These are phyloP conservation scores for Erigeron canadensis DNA, from an alignment of 129 eudicot species.

Conservation along the genomic window DNA sequence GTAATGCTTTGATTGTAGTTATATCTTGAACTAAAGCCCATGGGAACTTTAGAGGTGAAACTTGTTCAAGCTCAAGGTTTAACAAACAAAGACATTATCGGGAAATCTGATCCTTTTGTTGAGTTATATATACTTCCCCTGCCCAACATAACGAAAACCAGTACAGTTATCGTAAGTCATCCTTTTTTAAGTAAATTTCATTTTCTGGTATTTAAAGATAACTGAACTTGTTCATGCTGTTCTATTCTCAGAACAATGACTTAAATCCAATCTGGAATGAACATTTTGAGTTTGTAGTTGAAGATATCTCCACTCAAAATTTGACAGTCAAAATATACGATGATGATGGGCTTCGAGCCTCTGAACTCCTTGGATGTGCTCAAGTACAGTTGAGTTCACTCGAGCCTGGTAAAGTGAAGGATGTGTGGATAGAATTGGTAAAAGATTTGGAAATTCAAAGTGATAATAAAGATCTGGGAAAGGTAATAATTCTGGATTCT, in stretches of 20 bases:
- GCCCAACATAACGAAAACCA: conserved; percentile 63
- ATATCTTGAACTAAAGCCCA: conserved; percentile 91
- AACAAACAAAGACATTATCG: conserved; percentile 85
- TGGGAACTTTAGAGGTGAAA: conserved; percentile 86
- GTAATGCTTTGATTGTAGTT: conserved; percentile 44
- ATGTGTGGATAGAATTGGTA: conserved; percentile 86
- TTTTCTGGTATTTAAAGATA: not conserved
- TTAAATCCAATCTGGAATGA: conserved; percentile 97
- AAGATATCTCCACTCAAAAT: conserved; percentile 80
- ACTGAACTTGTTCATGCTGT: not conserved
- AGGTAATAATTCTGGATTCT: conserved; percentile 46
- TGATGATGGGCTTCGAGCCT: conserved; percentile 85
- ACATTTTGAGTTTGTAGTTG: conserved; percentile 88
- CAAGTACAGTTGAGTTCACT: conserved; percentile 64
- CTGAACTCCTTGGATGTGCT: conserved; percentile 90
- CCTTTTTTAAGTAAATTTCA: not conserved
- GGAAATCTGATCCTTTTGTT: conserved; percentile 94
- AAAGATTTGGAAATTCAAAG: conserved; percentile 94
- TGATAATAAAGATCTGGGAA: conserved; percentile 83
- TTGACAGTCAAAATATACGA: conserved; percentile 79
- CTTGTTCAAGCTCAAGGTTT: conserved; percentile 91
- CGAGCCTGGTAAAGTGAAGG: conserved; percentile 94
- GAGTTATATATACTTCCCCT: conserved; percentile 69
- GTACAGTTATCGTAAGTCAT: conserved; percentile 77
- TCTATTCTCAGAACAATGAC: conserved; percentile 65